Evolutionary conservation across 345 rosid genomes (phyloP), one percentile per base, ranked within the genome.

Genomic region (Angophora floribunda): DNA sequence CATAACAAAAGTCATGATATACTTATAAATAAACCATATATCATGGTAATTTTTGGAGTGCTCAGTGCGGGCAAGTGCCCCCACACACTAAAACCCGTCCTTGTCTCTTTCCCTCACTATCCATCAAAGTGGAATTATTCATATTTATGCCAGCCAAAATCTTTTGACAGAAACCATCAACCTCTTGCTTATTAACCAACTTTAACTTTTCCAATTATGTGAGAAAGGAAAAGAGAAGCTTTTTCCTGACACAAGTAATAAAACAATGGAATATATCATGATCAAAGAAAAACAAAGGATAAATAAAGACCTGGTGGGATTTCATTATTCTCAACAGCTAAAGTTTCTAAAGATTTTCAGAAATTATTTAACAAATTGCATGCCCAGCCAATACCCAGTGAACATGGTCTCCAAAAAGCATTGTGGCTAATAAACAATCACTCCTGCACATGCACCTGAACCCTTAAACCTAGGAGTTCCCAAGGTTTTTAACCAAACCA

Each of bases 371-470:
- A 75, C 49, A 36, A 75, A 75, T 12, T 41, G 4, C 28, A 75
- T 9, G 82, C 82, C 82, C 19, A 19, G 19, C 82, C 36, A 75
- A 75, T 75, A 75, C 49, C 49, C 82, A 75, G 5, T 41, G 14
- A 36, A 75, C 82, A 75, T 36, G 49, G 49, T 75, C 82, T 75
- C 0, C 1, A 9, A 36, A 75, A 75, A 75, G 28, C 14, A 41
- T 75, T 41, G 26, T 75, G 82, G 82, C 14, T 19, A 41, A 19
- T 10, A 41, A 75, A 75, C 14, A 5, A 75, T 44, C 82, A 41
- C 14, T 75, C 47, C 82, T 75, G 49, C 26, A 75, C 2, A 0
- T 0, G 4, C 49, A 41, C 82, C 49, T 0, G 49, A 75, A 75
- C 82, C 13, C 47, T 75, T 75, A 36, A 75, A 75, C 36, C 82